These are phyloP conservation scores for Aspergillus felis DNA, from an alignment of 2,329 filamentous ascomycete species.

Conservation along the genomic window DNA sequence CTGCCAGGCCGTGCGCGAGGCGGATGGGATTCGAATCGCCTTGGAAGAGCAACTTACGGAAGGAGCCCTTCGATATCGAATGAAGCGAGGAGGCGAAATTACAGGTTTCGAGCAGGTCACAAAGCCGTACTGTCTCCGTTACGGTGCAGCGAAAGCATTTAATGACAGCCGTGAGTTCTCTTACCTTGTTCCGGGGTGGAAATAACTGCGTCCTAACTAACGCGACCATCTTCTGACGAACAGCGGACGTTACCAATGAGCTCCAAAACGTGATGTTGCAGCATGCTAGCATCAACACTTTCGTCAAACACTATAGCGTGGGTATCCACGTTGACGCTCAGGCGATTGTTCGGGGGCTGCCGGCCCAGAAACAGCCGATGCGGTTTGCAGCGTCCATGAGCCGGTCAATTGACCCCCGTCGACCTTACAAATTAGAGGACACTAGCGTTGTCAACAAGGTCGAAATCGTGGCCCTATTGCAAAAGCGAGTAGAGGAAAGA, in stretches of 20 bases:
- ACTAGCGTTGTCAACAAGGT: conserved; percentile 23
- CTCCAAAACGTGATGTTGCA: conserved; percentile 23
- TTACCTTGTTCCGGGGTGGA: background rate
- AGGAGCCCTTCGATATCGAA: too few species aligned
- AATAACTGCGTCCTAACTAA: too few species aligned
- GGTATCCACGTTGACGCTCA: conserved; percentile 24
- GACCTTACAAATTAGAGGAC: conserved; percentile 23
- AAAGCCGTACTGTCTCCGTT: conserved; percentile 30
- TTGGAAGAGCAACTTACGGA: too few species aligned
- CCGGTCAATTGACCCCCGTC: conserved; percentile 20
- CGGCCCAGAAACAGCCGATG: conserved; percentile 20
- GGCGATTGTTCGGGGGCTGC: conserved; percentile 20
- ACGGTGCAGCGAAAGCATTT: conserved; percentile 31
- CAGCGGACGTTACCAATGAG: conserved; percentile 14
- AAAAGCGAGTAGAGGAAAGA: conserved; percentile 16
- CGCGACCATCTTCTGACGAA: background rate
- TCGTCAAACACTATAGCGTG: conserved; percentile 24
- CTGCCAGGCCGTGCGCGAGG: conserved; percentile 21
- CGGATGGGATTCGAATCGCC: conserved; percentile 13
- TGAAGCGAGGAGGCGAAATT: conserved; percentile 22
- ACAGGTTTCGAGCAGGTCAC: conserved; percentile 29
- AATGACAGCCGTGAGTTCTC: conserved; percentile 31
- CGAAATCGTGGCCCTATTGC: conserved; percentile 9
- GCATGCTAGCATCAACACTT: conserved; percentile 23
- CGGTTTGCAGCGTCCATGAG: conserved; percentile 25